Evolutionary conservation across 208 protist genomes (phyloP), one percentile per base, ranked within the genome.

Genomic region (Trypanosoma cruzi): DNA sequence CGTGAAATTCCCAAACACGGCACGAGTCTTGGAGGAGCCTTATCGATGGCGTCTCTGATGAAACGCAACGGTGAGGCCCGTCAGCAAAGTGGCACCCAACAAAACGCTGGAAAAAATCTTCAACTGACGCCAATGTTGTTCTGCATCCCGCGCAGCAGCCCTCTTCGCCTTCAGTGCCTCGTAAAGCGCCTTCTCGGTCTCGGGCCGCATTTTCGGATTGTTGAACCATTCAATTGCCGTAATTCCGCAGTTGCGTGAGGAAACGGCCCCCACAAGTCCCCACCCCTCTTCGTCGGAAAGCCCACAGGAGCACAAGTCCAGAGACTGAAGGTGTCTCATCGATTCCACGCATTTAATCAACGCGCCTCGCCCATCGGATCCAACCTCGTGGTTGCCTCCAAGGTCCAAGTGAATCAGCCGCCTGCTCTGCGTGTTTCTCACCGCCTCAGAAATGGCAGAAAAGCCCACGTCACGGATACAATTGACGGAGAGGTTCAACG

Each of bases 261-360:
- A 46, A 29, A 96, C 80, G 0, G 90, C 90, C 53, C 29, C 64
- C 26, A 75, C 57, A 20, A 94, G 67, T 5, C 37, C 68, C 48
- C 57, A 68, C n/a, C 75, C 86, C 60, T 94, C 81, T n/a, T 85
- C 80, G 52, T 92, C 85, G 13, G 77, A 81, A 20, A 96, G 54
- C 53, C 92, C 75, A 62, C 80, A 92, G 8, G 88, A 92, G 54
- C 84, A 92, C 28, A 96, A 74, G 69, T 94, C 88, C 48, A 96
- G 71, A 7, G 65, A 80, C 13, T 79, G 59, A 36, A 96, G 67
- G 64, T 83, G 50, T 11, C 68, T 60, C 80, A 89, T 85, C 29
- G 60, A 26, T 0, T 71, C 50, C 22, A 83, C 72, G 29, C 70
- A 58, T 49, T 75, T 36, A 58, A 84, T 83, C 18, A 96, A 62